phyloP scores from a whole-genome alignment of 73 alveolate species.

The Paramecium primaurelia region DNA sequence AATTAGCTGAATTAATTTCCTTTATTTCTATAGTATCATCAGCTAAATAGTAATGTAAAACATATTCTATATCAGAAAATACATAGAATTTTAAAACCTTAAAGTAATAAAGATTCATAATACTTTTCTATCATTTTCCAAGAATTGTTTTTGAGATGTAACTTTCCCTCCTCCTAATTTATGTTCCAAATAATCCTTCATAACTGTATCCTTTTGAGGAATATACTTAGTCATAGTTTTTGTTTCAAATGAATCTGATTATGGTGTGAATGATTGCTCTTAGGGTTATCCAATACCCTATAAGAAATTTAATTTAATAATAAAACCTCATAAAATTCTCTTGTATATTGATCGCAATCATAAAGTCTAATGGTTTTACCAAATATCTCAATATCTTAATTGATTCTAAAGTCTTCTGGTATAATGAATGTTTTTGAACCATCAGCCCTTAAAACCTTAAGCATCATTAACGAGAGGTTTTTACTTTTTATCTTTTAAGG shows the following conservation, averaged over 20 bases:
- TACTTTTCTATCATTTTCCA: conserved; percentile 93
- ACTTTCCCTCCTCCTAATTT: conserved; percentile 94
- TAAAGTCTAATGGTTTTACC: conserved; percentile 74
- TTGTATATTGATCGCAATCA: conserved; percentile 89
- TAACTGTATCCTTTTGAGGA: conserved; percentile 69
- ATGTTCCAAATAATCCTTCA: conserved; percentile 90
- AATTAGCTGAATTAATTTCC: conserved; percentile 88
- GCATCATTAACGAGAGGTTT: neutral
- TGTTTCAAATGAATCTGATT: neutral
- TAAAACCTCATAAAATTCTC: conserved; percentile 81
- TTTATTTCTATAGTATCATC: conserved; percentile 94
- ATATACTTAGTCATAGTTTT: conserved; percentile 26
- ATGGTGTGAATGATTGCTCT: conserved; percentile 53
- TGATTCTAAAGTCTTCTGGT: conserved; percentile 80
- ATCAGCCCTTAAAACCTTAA: conserved; percentile 74
- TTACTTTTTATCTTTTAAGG: conserved; percentile 76
- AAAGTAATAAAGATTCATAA: neutral
- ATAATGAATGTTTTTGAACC: conserved; percentile 67
- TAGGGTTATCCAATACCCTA: conserved; percentile 59
- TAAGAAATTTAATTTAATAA: neutral
- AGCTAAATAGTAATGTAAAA: conserved; percentile 90
- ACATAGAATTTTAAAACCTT: conserved; percentile 76
- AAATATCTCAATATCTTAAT: conserved; percentile 74
- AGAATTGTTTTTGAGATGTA: conserved; percentile 81
- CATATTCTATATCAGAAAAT: conserved; percentile 78